phyloP scores from a whole-genome alignment of 2,329 filamentous ascomycete genomes.

The Endocalyx cinctus region DNA sequence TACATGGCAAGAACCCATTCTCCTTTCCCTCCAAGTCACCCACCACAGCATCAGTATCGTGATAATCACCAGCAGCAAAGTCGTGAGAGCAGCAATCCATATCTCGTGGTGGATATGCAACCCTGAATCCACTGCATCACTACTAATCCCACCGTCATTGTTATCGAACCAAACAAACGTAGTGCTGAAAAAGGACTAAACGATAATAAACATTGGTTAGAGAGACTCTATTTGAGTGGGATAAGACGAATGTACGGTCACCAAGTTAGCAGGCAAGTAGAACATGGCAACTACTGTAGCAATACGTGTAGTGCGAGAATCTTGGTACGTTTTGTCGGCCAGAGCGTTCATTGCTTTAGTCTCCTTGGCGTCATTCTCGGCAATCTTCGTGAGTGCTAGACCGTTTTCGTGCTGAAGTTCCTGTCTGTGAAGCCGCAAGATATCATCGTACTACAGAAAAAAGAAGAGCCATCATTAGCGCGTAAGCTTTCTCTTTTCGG shows the following conservation, averaged over 20 bases:
- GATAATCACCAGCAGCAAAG: slow-evolving; percentile 4
- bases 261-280: slow-evolving; percentile 7
- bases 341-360: slow-evolving; percentile 3
- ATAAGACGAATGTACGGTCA: slow-evolving; percentile 6
- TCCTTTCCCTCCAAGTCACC: slow-evolving; percentile 7
- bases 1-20: no score
- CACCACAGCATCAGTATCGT: slow-evolving; percentile 6
- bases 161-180: slow-evolving; percentile 4
- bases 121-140: no score
- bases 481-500: no score
- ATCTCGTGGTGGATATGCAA: slow-evolving; percentile 3
- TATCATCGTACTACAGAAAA: slow-evolving; percentile 4
- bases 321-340: background rate
- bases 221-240: no score
- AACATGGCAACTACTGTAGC: slow-evolving; percentile 7
- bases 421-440: slow-evolving; percentile 5
- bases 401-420: slow-evolving; percentile 6
- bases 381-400: slow-evolving; percentile 3
- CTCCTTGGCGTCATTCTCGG: background rate
- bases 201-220: background rate
- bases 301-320: slow-evolving; percentile 5
- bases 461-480: background rate
- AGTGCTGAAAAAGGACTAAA: slow-evolving; percentile 6
- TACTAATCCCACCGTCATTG: background rate
- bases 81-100: slow-evolving; percentile 29